phyloP scores from a whole-genome alignment of 805 yeast genomes.

The Candida succiphila region DNA sequence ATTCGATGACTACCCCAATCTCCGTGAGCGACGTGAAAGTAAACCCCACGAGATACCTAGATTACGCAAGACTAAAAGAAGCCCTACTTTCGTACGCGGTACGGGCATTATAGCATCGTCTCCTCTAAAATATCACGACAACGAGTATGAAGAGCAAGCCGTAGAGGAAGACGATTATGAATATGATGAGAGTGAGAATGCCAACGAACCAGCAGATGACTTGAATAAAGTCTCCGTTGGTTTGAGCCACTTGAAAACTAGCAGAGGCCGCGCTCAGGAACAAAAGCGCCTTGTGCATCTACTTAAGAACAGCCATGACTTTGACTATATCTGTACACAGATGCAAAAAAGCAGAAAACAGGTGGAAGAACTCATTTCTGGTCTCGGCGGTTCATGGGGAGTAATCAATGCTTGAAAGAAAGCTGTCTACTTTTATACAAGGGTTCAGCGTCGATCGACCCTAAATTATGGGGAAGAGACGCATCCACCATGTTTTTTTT shows the following conservation, averaged over 20 bases:
- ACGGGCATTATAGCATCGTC: slow-evolving; percentile 1
- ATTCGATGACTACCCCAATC: too few species aligned
- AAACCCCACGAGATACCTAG: not conserved
- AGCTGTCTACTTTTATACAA: not conserved
- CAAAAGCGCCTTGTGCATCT: slow-evolving; percentile 30
- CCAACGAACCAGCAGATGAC: too few species aligned
- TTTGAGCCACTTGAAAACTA: too few species aligned
- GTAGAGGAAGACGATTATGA: slow-evolving; percentile 11
- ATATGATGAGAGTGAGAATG: slow-evolving; percentile 11
- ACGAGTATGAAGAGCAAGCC: slow-evolving; percentile 14
- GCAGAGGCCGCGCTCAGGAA: too few species aligned
- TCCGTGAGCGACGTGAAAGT: too few species aligned
- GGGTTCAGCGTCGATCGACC: not conserved
- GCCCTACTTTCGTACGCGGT: slow-evolving; percentile 2
- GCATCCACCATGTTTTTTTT: not conserved
- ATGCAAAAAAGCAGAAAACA: slow-evolving; percentile 45
- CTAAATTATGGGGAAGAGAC: not conserved
- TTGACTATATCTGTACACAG: slow-evolving; percentile 66
- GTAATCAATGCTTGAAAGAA: slow-evolving; percentile 24
- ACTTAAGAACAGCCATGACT: slow-evolving; percentile 40
- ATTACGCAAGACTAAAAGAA: not conserved
- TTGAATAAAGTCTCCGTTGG: too few species aligned
- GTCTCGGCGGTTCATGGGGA: slow-evolving; percentile 39
- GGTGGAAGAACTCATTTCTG: slow-evolving; percentile 37
- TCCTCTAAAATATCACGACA: slow-evolving; percentile 5